Evolutionary conservation across 345 rosid genomes (phyloP).

Genomic region (Syzygium aqueum): DNA sequence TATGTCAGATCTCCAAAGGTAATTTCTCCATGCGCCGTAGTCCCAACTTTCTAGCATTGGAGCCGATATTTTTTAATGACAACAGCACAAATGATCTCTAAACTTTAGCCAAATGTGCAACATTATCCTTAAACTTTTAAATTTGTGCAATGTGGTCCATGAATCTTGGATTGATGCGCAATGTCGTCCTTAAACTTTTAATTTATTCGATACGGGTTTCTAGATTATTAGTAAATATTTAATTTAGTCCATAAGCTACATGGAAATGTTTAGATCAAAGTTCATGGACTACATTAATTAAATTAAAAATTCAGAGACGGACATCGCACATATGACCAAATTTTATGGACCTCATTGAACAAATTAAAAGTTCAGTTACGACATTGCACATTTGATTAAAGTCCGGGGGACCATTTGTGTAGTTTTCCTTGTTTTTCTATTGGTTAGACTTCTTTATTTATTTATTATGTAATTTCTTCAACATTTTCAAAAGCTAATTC

Average conservation of each 20-base stretch:
- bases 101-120: background rate
- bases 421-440: fast-evolving
- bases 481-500: background rate
- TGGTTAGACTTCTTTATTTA: background rate
- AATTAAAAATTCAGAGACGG: fast-evolving
- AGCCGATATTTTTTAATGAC: background rate
- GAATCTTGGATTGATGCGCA: fast-evolving
- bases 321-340: fast-evolving
- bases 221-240: background rate
- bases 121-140: background rate
- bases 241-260: fast-evolving
- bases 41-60: background rate
- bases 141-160: fast-evolving
- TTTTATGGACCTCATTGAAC: fast-evolving
- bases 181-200: fast-evolving
- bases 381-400: background rate
- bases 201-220: fast-evolving
- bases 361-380: fast-evolving
- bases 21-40: background rate
- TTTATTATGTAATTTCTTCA: background rate
- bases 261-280: background rate
- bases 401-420: background rate
- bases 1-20: background rate
- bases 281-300: fast-evolving
- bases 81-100: background rate